Percentiles rank a stretch among this genome's conserved stretches.
These are phyloP conservation scores for Neophaeococcomyces mojaviensis DNA, from an alignment of 2,329 filamentous ascomycete genomes.

Conservation along the genomic window DNA sequence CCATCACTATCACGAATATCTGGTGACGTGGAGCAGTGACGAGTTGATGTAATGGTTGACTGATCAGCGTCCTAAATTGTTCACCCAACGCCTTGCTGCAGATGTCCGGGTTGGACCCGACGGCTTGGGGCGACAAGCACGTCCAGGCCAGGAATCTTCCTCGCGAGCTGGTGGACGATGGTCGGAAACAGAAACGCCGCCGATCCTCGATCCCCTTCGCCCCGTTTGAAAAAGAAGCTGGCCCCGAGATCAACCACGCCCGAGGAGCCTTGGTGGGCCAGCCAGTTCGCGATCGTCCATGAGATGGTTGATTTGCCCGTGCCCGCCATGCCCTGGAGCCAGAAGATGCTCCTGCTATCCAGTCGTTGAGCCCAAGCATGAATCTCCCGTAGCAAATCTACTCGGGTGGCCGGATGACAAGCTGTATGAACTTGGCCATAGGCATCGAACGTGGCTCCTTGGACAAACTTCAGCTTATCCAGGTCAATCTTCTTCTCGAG, in stretches of 20 bases:
- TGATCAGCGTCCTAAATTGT: conserved; percentile 23
- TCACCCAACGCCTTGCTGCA: conserved; percentile 20
- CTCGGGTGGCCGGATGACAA: conserved; percentile 11
- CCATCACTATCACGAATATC: conserved; percentile 23
- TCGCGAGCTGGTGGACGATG: conserved; percentile 30
- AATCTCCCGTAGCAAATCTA: conserved; percentile 15
- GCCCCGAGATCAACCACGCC: conserved; percentile 4
- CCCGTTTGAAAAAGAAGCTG: too few relatives aligned
- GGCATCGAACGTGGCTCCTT: conserved; percentile 11
- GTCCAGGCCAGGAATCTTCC: conserved; percentile 24
- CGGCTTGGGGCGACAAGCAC: conserved; percentile 13
- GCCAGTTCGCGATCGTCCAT: conserved; percentile 25
- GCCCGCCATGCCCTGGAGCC: too few relatives aligned
- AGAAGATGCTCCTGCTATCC: conserved; percentile 26
- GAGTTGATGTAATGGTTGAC: conserved; percentile 20
- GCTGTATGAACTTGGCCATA: neutral
- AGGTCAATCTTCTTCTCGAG: conserved; percentile 17
- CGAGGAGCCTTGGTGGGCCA: neutral
- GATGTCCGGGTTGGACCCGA: conserved; percentile 26
- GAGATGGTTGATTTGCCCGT: conserved; percentile 32
- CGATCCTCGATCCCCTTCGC: conserved; percentile 35
- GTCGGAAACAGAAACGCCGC: conserved; percentile 36
- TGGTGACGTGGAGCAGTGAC: conserved; percentile 1
- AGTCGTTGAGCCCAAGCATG: conserved; percentile 20
- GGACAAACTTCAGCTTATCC: conserved; percentile 12